Percentiles rank a stretch among this genome's conserved stretches.
These are phyloP conservation scores for Penicillium sp. DNA, from an alignment of 2,329 filamentous ascomycete species.

Conservation along the genomic window DNA sequence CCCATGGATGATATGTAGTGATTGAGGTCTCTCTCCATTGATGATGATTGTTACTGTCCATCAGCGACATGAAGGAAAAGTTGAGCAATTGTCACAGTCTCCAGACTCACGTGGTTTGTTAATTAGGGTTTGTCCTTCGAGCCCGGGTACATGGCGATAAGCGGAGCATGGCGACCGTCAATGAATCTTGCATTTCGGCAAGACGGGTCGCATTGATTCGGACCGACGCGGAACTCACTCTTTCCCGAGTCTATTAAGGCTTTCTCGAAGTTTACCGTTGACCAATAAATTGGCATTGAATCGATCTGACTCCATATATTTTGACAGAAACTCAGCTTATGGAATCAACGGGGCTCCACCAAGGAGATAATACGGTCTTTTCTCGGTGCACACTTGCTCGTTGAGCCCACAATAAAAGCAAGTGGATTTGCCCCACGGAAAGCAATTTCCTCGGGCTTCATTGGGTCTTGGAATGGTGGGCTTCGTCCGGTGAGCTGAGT, in stretches of 20 bases:
- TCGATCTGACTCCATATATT: not conserved
- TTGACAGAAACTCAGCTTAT: not conserved
- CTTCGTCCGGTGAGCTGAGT: not conserved
- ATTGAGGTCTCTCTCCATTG: not conserved
- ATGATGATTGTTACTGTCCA: not conserved
- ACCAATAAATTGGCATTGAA: not conserved
- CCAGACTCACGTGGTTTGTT: not conserved
- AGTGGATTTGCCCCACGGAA: conserved; percentile 1
- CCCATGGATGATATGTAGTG: not conserved
- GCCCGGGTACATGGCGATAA: not conserved
- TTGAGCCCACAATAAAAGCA: conserved; percentile 2
- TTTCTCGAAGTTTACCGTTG: not conserved
- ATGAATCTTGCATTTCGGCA: not conserved
- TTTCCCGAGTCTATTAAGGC: not conserved
- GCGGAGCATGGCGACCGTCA: too few relatives aligned
- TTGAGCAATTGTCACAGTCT: not conserved
- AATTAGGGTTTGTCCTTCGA: not conserved
- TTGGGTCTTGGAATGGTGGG: not conserved
- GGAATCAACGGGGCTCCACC: not conserved
- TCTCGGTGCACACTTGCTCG: conserved; percentile 9
- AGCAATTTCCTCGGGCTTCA: not conserved
- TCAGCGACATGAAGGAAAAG: not conserved
- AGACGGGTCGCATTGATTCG: not conserved
- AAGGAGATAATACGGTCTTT: conserved; percentile 17
- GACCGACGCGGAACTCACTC: not conserved